Base-by-base conservation (phyloP, 2,329 filamentous ascomycete species). In the Aplosporella prunicola region DNA sequence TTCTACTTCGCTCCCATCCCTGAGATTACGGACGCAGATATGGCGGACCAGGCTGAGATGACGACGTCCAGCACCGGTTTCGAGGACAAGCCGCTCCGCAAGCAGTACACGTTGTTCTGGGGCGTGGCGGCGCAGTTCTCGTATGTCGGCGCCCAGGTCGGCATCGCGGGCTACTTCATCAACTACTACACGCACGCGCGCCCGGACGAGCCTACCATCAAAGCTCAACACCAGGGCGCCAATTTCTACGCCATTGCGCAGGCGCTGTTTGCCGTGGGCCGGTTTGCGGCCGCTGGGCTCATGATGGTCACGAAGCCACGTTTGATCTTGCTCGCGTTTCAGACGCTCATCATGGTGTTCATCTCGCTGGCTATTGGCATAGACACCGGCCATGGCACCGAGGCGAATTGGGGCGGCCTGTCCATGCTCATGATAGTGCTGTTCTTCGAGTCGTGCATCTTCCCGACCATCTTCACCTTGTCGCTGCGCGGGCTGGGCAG, bases 1-100 rank as follows among this genome's bases (percentile, higher is more conserved):
- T 82, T 85, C 55, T 80, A 75, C 59, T 54, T 83, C 26, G 73
- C 75, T 7, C 68, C 68, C 9, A 79, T 84, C 39, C 80, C 81
- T 5, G 81, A 86, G 55, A 77, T 86, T 48, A 84, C 80, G 9
- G 76, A 79, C 50, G 68, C 71, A 52, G 80, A 85, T 47, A 82
- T 80, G 74, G 69, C 66, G 17, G 67, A 74, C 48, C 34, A 48
- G 32, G 45, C 52, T 32, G 55, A 58, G 41, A 51, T 53, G 51
- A 58, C 51, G 17, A 51, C 45, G 15, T 44, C 38, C 8, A 33
- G 74, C 40, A 68, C 69, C 8, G 68, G 68, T 31, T 70, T 67
- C 33, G 67, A 72, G 41, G 69, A 77, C 45, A 71, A 75, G 52
- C 77, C 80, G 0, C 72, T 85, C 45, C 62, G 66, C 49, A 81